phyloP scores from a whole-genome alignment of 1,284 basidiomycete genomes.

The Leccinum angustisporum region DNA sequence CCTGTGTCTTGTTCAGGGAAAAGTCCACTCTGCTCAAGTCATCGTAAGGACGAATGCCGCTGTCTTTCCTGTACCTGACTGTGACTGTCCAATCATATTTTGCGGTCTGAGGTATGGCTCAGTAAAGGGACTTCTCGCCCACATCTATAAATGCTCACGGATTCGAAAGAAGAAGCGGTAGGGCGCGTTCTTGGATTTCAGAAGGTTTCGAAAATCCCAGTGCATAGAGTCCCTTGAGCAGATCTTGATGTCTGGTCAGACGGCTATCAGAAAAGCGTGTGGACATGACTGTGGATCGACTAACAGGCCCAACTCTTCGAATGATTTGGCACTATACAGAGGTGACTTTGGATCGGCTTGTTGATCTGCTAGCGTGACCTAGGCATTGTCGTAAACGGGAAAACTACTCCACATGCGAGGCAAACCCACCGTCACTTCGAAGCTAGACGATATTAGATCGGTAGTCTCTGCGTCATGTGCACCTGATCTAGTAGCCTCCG shows the following conservation, averaged over 20 bases:
- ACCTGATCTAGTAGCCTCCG: constrained; percentile 26
- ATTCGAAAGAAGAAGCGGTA: constrained; percentile 88
- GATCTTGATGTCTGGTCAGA: constrained; percentile 70
- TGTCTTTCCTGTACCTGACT: constrained; percentile 99
- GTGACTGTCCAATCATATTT: constrained; percentile 99
- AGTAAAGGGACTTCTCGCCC: background rate
- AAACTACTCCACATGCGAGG: background rate
- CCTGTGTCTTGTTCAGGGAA: constrained; percentile 81
- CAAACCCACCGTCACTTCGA: constrained; percentile 67
- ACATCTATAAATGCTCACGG: constrained; percentile 58
- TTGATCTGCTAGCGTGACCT: constrained; percentile 98
- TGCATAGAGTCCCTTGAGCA: constrained; percentile 95
- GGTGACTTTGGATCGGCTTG: constrained; percentile 97
- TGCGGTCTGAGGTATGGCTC: constrained; percentile 62
- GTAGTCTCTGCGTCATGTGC: constrained; percentile 29
- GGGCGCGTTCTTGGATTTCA: constrained; percentile 97
- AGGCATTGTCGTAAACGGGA: constrained; percentile 16
- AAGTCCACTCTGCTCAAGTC: constrained; percentile 90
- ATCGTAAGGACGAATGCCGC: constrained; percentile 98
- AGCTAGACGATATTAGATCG: constrained; percentile 71
- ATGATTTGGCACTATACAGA: constrained; percentile 90
- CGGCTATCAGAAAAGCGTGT: constrained; percentile 6
- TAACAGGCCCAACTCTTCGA: constrained; percentile 92
- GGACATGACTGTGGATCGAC: constrained; percentile 34
- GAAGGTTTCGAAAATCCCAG: constrained; percentile 98